phyloP scores from a whole-genome alignment of 2,329 filamentous ascomycete species.

The Aotearoamyces nothofagi region DNA sequence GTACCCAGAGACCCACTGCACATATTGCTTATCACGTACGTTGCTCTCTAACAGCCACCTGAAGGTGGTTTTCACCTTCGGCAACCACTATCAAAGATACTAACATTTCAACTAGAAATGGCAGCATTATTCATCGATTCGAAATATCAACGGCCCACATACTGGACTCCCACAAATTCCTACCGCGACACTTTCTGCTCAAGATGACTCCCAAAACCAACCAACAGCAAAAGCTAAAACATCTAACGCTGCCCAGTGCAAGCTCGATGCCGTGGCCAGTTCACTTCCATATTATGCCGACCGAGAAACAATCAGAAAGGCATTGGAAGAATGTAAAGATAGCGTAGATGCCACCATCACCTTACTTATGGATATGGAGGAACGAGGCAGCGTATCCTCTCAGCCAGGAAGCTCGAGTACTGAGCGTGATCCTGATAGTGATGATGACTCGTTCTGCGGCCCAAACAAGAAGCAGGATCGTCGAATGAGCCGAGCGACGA shows the following conservation, averaged over 20 bases:
- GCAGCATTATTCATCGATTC: slow-evolving; percentile 53
- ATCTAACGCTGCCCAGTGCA: slow-evolving; percentile 19
- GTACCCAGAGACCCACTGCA: slow-evolving; percentile 21
- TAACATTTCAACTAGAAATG: slow-evolving; percentile 28
- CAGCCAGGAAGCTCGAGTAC: slow-evolving; percentile 30
- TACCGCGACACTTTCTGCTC: slow-evolving; percentile 8
- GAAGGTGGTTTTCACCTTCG: no score
- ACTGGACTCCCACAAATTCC: slow-evolving; percentile 34
- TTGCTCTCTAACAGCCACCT: slow-evolving; percentile 9
- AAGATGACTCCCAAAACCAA: slow-evolving; percentile 14
- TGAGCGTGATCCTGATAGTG: slow-evolving; percentile 32
- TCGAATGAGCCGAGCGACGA: slow-evolving; percentile 4
- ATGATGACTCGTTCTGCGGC: slow-evolving; percentile 27
- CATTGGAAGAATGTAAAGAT: slow-evolving; percentile 32
- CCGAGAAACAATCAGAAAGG: slow-evolving; percentile 32
- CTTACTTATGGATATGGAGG: slow-evolving; percentile 30
- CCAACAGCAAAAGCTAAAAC: slow-evolving; percentile 24
- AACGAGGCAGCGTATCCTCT: slow-evolving; percentile 25
- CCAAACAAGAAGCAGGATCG: slow-evolving; percentile 30
- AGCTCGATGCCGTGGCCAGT: slow-evolving; percentile 26
- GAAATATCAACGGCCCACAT: slow-evolving; percentile 42
- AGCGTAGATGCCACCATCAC: slow-evolving; percentile 35
- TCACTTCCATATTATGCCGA: slow-evolving; percentile 34
- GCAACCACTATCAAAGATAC: no score
- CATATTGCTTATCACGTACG: slow-evolving; percentile 51